phyloP scores from a whole-genome alignment of 2,329 filamentous ascomycete genomes.

The Claviceps arundinis region DNA sequence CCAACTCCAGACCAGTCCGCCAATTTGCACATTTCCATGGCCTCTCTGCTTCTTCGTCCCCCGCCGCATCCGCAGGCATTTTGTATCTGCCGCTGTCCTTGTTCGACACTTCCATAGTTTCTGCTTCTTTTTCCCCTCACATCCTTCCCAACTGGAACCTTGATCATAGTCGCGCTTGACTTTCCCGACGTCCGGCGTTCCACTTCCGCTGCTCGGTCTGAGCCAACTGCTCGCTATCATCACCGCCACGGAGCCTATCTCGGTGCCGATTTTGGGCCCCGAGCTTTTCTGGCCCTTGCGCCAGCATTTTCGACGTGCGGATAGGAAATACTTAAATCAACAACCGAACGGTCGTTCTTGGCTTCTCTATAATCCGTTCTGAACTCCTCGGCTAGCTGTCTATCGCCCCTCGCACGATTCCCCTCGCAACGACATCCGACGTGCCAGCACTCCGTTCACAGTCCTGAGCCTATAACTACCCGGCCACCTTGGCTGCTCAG shows the following conservation, averaged over 20 bases:
- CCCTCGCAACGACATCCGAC: background rate
- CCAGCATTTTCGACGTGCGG: background rate
- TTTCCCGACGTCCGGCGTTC: background rate
- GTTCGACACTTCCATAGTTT: background rate
- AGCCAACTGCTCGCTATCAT: background rate
- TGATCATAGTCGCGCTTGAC: background rate
- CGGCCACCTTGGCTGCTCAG: slow-evolving; percentile 8
- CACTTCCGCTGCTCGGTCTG: background rate
- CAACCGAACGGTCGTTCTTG: background rate
- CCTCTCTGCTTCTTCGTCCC: background rate
- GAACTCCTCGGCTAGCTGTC: background rate
- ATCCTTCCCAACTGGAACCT: background rate
- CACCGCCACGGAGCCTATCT: background rate
- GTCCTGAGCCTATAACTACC: background rate
- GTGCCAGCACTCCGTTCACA: slow-evolving; percentile 3
- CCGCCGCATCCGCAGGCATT: background rate
- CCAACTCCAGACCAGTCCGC: background rate
- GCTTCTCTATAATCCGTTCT: background rate
- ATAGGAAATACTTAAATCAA: background rate
- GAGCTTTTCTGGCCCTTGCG: background rate
- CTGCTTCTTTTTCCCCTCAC: background rate
- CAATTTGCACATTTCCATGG: background rate
- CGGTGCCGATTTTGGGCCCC: background rate
- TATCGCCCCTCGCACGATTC: background rate
- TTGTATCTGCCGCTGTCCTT: background rate